Evolutionary conservation across 2,329 filamentous ascomycete species (phyloP).

Genomic region (Penicillium sp.): DNA sequence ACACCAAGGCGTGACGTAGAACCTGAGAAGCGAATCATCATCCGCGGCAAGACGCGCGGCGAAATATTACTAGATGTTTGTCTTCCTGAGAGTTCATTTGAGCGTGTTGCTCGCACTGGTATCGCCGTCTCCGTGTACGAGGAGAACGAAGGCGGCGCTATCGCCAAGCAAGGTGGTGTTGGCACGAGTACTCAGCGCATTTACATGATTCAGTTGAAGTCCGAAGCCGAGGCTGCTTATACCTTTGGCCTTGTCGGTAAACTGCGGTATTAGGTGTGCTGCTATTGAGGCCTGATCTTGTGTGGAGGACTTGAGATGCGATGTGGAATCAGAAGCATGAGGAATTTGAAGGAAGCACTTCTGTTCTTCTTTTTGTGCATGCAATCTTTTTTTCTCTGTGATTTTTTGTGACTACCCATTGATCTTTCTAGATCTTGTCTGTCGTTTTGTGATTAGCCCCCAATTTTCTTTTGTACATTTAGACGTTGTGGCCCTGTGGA

Average conservation of each 20-base stretch:
- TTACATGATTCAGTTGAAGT: slow-evolving; percentile 68
- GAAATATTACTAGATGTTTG: slow-evolving; percentile 79
- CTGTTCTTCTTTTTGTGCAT: neutral
- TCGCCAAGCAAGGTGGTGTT: slow-evolving; percentile 61
- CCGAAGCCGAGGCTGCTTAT: slow-evolving; percentile 58
- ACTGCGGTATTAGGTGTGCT: slow-evolving; percentile 49
- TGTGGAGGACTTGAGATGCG: neutral
- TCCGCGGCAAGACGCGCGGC: slow-evolving; percentile 69
- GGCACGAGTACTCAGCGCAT: slow-evolving; percentile 61
- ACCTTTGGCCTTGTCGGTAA: slow-evolving; percentile 59
- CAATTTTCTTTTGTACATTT: slow-evolving; percentile 28
- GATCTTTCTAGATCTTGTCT: slow-evolving; percentile 18
- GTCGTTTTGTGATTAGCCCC: slow-evolving; percentile 11
- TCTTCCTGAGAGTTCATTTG: slow-evolving; percentile 81
- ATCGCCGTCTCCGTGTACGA: slow-evolving; percentile 91
- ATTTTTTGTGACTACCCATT: slow-evolving; percentile 5
- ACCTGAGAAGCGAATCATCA: slow-evolving; percentile 81
- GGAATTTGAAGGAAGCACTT: slow-evolving; percentile 6
- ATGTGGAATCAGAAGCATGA: neutral
- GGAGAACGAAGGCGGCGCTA: slow-evolving; percentile 66
- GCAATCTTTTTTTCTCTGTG: slow-evolving; percentile 8
- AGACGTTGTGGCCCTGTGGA: slow-evolving; percentile 10
- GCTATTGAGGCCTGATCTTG: slow-evolving; percentile 6
- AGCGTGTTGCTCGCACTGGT: slow-evolving; percentile 78
- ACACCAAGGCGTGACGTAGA: slow-evolving; percentile 59